Conservation (phyloP, 495 filamentous ascomycete species). For the Hypoxylon rickii region DNA sequence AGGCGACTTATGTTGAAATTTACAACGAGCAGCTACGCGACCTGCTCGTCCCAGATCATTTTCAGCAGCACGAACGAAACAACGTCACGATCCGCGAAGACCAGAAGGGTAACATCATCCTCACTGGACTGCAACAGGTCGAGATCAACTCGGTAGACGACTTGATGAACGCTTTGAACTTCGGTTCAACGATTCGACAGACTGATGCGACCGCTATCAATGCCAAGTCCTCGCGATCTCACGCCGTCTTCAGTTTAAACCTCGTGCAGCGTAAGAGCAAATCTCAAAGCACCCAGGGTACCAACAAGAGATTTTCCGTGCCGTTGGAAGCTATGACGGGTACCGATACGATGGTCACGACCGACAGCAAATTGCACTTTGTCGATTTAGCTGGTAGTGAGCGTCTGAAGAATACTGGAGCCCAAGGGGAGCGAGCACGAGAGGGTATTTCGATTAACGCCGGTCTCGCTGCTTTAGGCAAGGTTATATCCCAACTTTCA, state of each 20-base stretch:
- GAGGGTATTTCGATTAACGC: constrained; percentile 99
- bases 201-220: constrained; percentile 99
- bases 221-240: constrained; percentile 96
- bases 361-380: constrained; percentile 98
- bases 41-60: constrained; percentile 79
- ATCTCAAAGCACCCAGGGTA: constrained; percentile 52
- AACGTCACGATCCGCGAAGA: constrained; percentile 89
- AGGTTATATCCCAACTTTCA: constrained; percentile 97
- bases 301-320: constrained; percentile 87
- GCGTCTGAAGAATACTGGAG: constrained; percentile 94
- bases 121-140: constrained; percentile 87
- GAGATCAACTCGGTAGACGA: constrained; percentile 92
- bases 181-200: constrained; percentile 92
- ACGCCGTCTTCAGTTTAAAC: constrained; percentile 96
- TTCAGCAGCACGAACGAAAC: constrained; percentile 68
- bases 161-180: constrained; percentile 83
- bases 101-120: constrained; percentile 89
- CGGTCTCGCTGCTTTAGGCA: constrained; percentile 91
- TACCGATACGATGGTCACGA: constrained; percentile 70
- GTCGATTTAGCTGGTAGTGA: constrained; percentile 98
- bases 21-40: constrained; percentile 97
- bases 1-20: constrained; percentile 98
- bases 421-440: constrained; percentile 91
- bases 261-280: constrained; percentile 82
- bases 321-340: constrained; percentile 80